Evolutionary conservation across 2,329 filamentous ascomycete genomes (phyloP), one percentile per base, ranked within the genome.

Genomic region (Malbranchea cinnamomea): DNA sequence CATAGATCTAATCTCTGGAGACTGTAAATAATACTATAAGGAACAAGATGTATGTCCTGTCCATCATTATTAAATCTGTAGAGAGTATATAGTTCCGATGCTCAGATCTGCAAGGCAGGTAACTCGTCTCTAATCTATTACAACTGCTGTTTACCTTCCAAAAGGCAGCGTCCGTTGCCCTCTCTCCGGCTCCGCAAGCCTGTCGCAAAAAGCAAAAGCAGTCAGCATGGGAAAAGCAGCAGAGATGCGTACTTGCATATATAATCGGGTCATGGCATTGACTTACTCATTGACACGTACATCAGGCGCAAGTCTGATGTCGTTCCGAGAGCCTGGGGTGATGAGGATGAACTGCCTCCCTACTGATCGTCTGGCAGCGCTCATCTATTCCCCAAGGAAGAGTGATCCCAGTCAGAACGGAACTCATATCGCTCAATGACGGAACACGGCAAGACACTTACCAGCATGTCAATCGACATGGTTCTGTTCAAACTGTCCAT

Each of bases 401-500:
- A 10, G 19, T 17, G 32, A 29, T n/a, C n/a, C n/a, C n/a, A n/a
- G n/a, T n/a, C 26, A 37, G 30, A 13, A 31, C n/a, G 11, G 9
- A 13, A 26, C 18, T 22, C 29, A 4, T 18, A 9, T 6, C 5
- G 16, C 10, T 3, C 6, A 23, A 16, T 34, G 19, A 28, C 16
- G 8, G 16, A 16, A 7, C 28, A 17, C n/a, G 21, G 9, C 15
- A 25, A 13, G 3, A 17, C 7, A 66, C 74, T 62, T 60, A 83
- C 78, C 54, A 98, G 79, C 78, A 98, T 83, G 39, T 80, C 79
- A 44, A 92, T 93, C 49, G 82, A 91, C 43, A 91, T 80, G 33
- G 80, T 82, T 37, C 89, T 74, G 54, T 98, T 98, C 35, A 95
- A 82, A 42, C 78, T 83, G 56, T 98, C 89, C 89, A 98, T 98